Evolutionary conservation across 352 stramenopile genomes (phyloP).

Genomic region (Phytophthora pluvialis): DNA sequence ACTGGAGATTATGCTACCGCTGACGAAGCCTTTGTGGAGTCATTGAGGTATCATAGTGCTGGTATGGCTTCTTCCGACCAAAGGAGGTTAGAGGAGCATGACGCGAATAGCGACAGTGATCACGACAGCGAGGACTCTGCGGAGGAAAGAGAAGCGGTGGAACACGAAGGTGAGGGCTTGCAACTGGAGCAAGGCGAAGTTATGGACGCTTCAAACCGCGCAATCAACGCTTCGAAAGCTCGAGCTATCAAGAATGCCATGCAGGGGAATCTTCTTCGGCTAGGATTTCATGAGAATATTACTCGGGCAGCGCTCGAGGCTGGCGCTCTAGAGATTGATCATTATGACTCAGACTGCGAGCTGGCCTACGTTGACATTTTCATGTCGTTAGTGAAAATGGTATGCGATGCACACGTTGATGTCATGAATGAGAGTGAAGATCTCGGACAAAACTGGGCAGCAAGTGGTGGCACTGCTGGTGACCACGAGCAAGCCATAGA

Average conservation of each 20-base stretch:
- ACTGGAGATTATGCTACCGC: constrained; percentile 12
- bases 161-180: constrained; percentile 5
- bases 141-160: constrained; percentile 7
- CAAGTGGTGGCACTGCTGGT: not conserved
- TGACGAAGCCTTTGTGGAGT: constrained; percentile 9
- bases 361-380: constrained; percentile 87
- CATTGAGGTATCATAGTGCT: not conserved
- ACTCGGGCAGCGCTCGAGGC: constrained; percentile 58
- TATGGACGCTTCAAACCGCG: constrained; percentile 53
- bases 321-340: constrained; percentile 64
- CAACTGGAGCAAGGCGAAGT: constrained; percentile 36
- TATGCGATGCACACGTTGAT: constrained; percentile 75
- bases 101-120: constrained; percentile 6
- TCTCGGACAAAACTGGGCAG: constrained; percentile 8
- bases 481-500: constrained; percentile 8
- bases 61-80: not conserved
- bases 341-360: constrained; percentile 77
- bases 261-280: constrained; percentile 45
- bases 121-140: constrained; percentile 11
- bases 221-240: constrained; percentile 72
- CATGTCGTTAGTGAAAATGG: constrained; percentile 74
- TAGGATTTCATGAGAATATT: constrained; percentile 59
- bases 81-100: constrained; percentile 1
- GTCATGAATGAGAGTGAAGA: constrained; percentile 30
- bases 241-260: constrained; percentile 66